phyloP scores from a whole-genome alignment of 108 stramenopile genomes.

The Nannochloropsis salina region DNA sequence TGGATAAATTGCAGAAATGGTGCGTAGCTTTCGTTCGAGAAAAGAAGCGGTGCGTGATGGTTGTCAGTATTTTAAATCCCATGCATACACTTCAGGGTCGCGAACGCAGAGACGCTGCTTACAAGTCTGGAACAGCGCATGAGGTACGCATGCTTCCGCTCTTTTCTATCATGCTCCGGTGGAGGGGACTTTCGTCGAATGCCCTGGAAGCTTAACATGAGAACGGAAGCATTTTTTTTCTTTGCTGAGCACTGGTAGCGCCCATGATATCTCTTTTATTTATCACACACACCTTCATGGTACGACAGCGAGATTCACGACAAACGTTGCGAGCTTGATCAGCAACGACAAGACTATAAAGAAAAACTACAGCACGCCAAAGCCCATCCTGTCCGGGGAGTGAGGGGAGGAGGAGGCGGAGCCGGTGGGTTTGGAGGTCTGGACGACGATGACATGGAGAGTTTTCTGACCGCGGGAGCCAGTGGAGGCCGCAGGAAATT shows the following conservation, averaged over 20 bases:
- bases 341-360: background rate
- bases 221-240: no score
- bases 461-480: background rate
- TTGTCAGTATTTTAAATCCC: background rate
- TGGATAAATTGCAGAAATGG: conserved; percentile 22
- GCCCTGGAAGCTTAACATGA: no score
- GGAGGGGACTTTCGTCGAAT: background rate
- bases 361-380: background rate
- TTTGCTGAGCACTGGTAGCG: no score
- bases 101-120: background rate
- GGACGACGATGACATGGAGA: background rate
- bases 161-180: background rate
- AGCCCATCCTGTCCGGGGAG: background rate
- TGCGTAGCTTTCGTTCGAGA: background rate
- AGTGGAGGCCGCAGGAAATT: background rate
- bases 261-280: no score
- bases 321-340: background rate
- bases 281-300: no score
- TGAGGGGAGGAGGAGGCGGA: background rate
- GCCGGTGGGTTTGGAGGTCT: background rate
- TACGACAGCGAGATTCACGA: background rate
- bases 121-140: background rate
- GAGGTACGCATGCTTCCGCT: background rate
- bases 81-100: background rate
- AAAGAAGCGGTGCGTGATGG: background rate